Percentiles rank a stretch among this genome's conserved stretches.
These are phyloP conservation scores for Mesembryanthemum crystallinum DNA, from an alignment of 148 eudicot species.

Conservation along the genomic window DNA sequence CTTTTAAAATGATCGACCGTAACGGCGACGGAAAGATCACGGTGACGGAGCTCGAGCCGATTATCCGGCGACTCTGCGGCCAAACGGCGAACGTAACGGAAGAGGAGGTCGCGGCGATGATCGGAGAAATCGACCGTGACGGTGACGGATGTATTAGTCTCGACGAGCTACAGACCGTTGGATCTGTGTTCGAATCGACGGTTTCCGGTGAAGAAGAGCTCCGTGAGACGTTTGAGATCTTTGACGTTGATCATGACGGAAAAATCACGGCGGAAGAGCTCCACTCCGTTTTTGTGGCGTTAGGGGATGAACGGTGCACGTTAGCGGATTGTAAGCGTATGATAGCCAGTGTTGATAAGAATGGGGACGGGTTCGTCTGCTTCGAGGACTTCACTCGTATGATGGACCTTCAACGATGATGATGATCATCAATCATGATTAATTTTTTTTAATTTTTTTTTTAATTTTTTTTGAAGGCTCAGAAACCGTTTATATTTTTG, in stretches of 20 bases:
- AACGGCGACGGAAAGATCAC: slow-evolving; percentile 67
- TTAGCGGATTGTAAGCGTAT: slow-evolving; percentile 70
- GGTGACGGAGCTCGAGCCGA: slow-evolving; percentile 36
- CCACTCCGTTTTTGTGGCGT: slow-evolving; percentile 39
- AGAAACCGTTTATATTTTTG: not conserved
- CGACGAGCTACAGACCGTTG: slow-evolving; percentile 54
- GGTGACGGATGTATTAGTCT: slow-evolving; percentile 71
- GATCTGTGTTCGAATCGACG: slow-evolving; percentile 54
- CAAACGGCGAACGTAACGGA: slow-evolving; percentile 31
- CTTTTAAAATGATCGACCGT: slow-evolving; percentile 57
- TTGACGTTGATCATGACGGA: slow-evolving; percentile 72
- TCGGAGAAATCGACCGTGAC: slow-evolving; percentile 55
- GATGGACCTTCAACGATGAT: slow-evolving; percentile 60
- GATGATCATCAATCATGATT: not conserved
- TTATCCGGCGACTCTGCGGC: slow-evolving; percentile 43
- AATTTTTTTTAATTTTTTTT: not conserved
- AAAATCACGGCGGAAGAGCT: slow-evolving; percentile 74
- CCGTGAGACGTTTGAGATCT: slow-evolving; percentile 54
- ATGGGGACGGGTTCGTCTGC: slow-evolving; percentile 75
- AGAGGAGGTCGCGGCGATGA: slow-evolving; percentile 53
- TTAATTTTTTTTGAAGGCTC: not conserved
- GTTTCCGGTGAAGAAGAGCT: slow-evolving; percentile 48
- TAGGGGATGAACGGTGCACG: slow-evolving; percentile 67
- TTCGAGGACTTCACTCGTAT: slow-evolving; percentile 71
- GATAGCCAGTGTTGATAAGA: slow-evolving; percentile 63